These are phyloP conservation scores for Mycosphaerella arachidis DNA, from an alignment of 2,329 filamentous ascomycete species.

Conservation along the genomic window DNA sequence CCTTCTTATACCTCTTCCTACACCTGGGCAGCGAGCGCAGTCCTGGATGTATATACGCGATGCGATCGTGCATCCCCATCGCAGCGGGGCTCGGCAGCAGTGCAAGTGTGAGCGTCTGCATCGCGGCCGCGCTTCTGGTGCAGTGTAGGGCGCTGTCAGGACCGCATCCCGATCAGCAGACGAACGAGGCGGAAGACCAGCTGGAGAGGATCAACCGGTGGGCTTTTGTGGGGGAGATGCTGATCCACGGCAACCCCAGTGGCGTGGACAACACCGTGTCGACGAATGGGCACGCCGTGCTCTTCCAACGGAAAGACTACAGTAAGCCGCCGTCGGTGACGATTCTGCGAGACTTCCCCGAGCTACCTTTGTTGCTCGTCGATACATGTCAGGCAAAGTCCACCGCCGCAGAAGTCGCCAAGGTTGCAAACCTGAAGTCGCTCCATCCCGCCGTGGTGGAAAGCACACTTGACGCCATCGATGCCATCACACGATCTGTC, in stretches of 20 bases:
- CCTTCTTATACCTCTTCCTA: constrained; percentile 90
- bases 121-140: constrained; percentile 71
- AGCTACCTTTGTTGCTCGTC: constrained; percentile 82
- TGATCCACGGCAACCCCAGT: constrained; percentile 93
- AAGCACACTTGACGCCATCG: constrained; percentile 79
- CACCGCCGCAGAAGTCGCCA: constrained; percentile 78
- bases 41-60: constrained; percentile 77
- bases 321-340: constrained; percentile 65
- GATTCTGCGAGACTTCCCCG: constrained; percentile 80
- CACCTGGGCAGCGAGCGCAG: constrained; percentile 77
- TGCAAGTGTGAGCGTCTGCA: constrained; percentile 87
- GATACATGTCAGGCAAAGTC: constrained; percentile 86
- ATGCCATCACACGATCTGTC: constrained; percentile 61
- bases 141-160: constrained; percentile 85
- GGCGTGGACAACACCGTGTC: constrained; percentile 96
- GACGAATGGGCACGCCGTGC: constrained; percentile 86
- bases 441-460: constrained; percentile 73
- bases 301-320: constrained; percentile 80
- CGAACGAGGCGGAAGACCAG: constrained; percentile 81
- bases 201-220: constrained; percentile 94
- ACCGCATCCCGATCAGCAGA: constrained; percentile 85
- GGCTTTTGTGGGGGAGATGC: constrained; percentile 96
- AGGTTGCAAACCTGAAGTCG: constrained; percentile 69
- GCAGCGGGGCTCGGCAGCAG: constrained; percentile 88
- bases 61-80: constrained; percentile 91